Percentiles rank a stretch among this genome's conserved stretches.
phyloP scores from a whole-genome alignment of 768 basidiomycete species.

The Leccinum fibrillosum region DNA sequence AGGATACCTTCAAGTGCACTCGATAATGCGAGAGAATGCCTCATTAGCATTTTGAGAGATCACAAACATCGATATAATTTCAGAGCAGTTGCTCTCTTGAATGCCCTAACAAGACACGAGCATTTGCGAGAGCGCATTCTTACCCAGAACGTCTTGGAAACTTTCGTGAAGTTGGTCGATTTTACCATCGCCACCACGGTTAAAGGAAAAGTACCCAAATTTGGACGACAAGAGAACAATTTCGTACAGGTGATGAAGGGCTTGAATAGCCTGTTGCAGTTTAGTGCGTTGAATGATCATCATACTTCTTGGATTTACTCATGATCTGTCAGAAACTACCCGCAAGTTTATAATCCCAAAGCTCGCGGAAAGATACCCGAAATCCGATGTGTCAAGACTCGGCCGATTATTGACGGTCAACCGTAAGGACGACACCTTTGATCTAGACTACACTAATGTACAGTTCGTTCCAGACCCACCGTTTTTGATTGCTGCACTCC shows the following conservation, averaged over 20 bases:
- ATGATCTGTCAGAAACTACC: constrained; percentile 8
- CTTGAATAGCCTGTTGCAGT: constrained; percentile 14
- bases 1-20: neutral
- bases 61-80: constrained; percentile 17
- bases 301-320: neutral
- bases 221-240: neutral
- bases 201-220: neutral
- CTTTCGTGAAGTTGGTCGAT: constrained; percentile 16
- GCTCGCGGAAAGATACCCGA: neutral
- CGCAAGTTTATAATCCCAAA: neutral
- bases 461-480: constrained; percentile 3
- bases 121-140: constrained; percentile 15
- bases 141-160: constrained; percentile 9
- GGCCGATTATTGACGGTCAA: constrained; percentile 11
- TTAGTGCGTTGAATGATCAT: constrained; percentile 7
- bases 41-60: constrained; percentile 5
- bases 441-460: neutral
- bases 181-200: neutral
- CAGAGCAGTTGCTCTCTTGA: constrained; percentile 21
- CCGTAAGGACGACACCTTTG: constrained; percentile 4
- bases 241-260: constrained; percentile 23
- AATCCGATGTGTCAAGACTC: constrained; percentile 5
- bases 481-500: constrained; percentile 15
- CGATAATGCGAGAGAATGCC: constrained; percentile 14
- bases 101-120: constrained; percentile 19